Base-by-base conservation (phyloP, 805 yeast genomes). In the Candida dendrica region DNA sequence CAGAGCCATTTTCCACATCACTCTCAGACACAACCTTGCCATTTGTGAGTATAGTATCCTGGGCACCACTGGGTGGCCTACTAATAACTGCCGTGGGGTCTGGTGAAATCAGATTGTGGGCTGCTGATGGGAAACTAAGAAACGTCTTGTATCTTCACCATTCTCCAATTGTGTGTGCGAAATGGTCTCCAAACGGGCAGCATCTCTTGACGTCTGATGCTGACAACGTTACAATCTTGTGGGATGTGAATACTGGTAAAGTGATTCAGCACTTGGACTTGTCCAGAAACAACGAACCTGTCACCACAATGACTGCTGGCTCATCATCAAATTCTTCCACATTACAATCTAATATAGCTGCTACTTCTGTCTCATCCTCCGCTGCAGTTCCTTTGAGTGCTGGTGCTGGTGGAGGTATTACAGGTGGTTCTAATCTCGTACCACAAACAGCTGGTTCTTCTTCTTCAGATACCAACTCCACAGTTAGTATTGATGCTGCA, bases 91-190 rank as follows among this genome's bases (percentile, higher is more conserved):
- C 81, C 3, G 71, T 80, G 2, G 76, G 72, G 42, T 72, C 72
- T 52, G 96, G 96, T 13, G 91, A 84, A 51, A 52, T 89, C 8
- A 64, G 91, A 42, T 66, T 85, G n/a, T 89, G 95, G 95, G 73
- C 80, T 10, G 68, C 75, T 0, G 81, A 77, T 37, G 95, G 95
- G 0, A 71, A 73, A 26, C 64, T 87, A 32, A 67, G 75, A 44
- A 81, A 78, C 39, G 72, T 75, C 1, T 60, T 79, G 50, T 66
- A 71, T 20, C 56, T 72, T 31, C 85, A 79, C 49, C 66, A 68
- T 36, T 59, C 75, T 2, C 76, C 90, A 0, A 69, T 88, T 1
- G 52, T 78, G 9, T 56, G 69, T 2, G 61, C 84, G 4, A 58
- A 66, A 41, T 88, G 95, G 95, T 81, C 76, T 43, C 59, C 64